A percentile compares a stretch with the other conserved stretches of the same genome.
These are phyloP conservation scores for Pseudogymnoascus sp. DNA, from an alignment of 2,329 filamentous ascomycete genomes.

Conservation along the genomic window DNA sequence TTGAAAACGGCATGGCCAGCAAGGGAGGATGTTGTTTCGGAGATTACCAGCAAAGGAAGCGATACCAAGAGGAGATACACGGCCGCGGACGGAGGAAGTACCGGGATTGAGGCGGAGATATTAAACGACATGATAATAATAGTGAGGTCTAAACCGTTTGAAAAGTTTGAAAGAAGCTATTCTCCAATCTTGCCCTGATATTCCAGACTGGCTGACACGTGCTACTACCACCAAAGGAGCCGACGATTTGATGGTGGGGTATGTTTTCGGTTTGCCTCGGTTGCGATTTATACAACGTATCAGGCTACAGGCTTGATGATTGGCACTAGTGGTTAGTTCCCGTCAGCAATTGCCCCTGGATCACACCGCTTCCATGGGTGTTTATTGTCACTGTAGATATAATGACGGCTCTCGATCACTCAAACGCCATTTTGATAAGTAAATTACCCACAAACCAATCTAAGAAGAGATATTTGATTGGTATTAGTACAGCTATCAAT, in stretches of 20 bases:
- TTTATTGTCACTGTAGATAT: neutral
- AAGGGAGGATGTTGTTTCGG: constrained; percentile 22
- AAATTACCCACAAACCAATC: neutral
- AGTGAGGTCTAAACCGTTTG: neutral
- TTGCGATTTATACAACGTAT: neutral
- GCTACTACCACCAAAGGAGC: neutral
- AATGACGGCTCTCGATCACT: neutral
- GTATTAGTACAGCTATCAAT: neutral
- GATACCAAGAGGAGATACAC: constrained; percentile 22
- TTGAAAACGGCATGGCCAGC: constrained; percentile 26
- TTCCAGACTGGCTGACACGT: neutral
- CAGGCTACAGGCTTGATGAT: neutral
- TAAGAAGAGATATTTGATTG: neutral
- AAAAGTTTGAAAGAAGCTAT: neutral
- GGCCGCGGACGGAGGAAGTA: constrained; percentile 20
- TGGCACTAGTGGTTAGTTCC: neutral
- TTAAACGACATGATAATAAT: neutral
- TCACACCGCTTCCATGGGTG: neutral
- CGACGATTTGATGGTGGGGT: neutral
- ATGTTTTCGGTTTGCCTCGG: neutral
- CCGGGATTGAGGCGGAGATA: neutral
- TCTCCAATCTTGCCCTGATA: neutral
- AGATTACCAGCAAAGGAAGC: constrained; percentile 24
- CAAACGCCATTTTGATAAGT: neutral
- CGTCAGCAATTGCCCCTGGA: neutral